These are phyloP conservation scores for Coriaria nepalensis DNA, from an alignment of 306 rosid species.

Conservation along the genomic window DNA sequence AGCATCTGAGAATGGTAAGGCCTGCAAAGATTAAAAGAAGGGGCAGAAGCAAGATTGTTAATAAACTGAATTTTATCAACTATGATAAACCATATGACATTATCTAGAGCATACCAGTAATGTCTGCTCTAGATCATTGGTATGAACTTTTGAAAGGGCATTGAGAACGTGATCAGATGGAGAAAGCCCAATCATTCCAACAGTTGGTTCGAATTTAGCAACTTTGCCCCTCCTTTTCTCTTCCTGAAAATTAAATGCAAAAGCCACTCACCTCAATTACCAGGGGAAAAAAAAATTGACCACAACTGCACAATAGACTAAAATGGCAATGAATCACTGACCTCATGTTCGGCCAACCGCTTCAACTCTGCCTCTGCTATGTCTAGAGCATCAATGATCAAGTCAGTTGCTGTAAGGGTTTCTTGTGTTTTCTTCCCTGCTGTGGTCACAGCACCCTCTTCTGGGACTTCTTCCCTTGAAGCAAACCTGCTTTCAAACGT, in stretches of 20 bases:
- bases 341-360: slow-evolving; percentile 63
- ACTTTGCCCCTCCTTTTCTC: slow-evolving; percentile 33
- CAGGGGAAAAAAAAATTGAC: not conserved
- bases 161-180: slow-evolving; percentile 72
- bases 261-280: slow-evolving; percentile 1
- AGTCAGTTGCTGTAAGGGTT: slow-evolving; percentile 79
- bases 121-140: slow-evolving; percentile 84
- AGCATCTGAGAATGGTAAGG: slow-evolving; percentile 84
- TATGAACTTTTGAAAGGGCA: slow-evolving; percentile 59
- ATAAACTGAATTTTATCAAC: not conserved
- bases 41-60: not conserved
- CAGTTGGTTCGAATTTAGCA: slow-evolving; percentile 50
- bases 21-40: slow-evolving; percentile 29
- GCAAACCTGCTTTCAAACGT: slow-evolving; percentile 49
- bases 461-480: slow-evolving; percentile 74
- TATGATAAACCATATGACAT: not conserved
- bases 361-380: slow-evolving; percentile 55
- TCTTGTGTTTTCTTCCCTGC: slow-evolving; percentile 85
- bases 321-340: slow-evolving; percentile 9
- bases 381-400: slow-evolving; percentile 74
- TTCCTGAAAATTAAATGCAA: slow-evolving; percentile 36
- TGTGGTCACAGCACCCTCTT: slow-evolving; percentile 83
- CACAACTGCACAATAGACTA: not conserved
- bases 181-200: slow-evolving; percentile 54
- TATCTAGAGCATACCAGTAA: slow-evolving; percentile 50